phyloP scores from a whole-genome alignment of 805 yeast genomes.

The Kluyveromyces starmeri region DNA sequence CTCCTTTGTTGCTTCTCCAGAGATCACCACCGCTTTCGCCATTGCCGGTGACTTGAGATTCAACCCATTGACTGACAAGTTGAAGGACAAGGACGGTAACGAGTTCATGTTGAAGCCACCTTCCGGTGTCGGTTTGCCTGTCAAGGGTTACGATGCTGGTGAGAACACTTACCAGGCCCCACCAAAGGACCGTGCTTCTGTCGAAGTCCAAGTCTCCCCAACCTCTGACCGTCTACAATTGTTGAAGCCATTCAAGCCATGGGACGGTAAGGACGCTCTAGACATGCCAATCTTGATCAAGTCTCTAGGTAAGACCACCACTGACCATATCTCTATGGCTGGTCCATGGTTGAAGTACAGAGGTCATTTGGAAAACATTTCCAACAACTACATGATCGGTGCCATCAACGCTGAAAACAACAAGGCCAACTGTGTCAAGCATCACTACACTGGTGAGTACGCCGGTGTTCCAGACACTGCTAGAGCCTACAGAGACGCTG shows the following conservation, averaged over 20 bases:
- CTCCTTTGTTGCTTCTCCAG: constrained; percentile 96
- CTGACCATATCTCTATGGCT: constrained; percentile 99
- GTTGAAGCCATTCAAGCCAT: constrained; percentile 86
- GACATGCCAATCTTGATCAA: constrained; percentile 91
- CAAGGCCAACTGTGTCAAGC: constrained; percentile 85
- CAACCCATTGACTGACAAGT: constrained; percentile 89
- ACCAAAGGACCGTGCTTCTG: constrained; percentile 73
- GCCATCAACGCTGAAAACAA: constrained; percentile 95
- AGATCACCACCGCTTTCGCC: constrained; percentile 89
- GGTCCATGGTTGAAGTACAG: constrained; percentile 99
- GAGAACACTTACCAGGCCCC: constrained; percentile 95
- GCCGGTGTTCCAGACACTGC: constrained; percentile 97
- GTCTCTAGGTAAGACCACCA: constrained; percentile 95
- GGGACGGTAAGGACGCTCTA: constrained; percentile 93
- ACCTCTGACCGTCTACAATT: constrained; percentile 92
- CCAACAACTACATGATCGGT: constrained; percentile 99
- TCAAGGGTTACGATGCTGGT: constrained; percentile 85
- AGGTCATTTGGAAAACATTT: constrained; percentile 98
- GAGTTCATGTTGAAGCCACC: constrained; percentile 87
- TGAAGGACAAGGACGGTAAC: constrained; percentile 81
- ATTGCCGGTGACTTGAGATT: constrained; percentile 93
- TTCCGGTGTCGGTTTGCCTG: constrained; percentile 83
- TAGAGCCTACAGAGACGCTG: constrained; percentile 86
- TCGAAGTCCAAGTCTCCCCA: constrained; percentile 74
- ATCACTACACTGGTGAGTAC: constrained; percentile 85